These are phyloP conservation scores for Xylaria sp. DNA, from an alignment of 2,329 filamentous ascomycete species.

Conservation along the genomic window DNA sequence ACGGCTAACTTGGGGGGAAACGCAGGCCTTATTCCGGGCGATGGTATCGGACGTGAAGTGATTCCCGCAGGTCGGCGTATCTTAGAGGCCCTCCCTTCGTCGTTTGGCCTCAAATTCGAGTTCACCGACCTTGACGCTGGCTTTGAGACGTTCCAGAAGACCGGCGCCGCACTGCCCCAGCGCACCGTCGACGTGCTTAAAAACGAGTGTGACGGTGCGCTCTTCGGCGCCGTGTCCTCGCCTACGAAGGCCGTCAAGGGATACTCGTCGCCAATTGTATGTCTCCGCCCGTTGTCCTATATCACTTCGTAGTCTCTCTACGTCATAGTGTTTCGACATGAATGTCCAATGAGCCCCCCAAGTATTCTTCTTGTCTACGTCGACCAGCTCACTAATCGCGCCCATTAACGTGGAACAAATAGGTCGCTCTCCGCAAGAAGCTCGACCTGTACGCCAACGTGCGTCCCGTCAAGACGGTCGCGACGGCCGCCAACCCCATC, in stretches of 20 bases:
- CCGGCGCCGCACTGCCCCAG: constrained; percentile 87
- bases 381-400: not conserved
- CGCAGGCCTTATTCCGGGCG: constrained; percentile 92
- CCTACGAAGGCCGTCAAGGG: constrained; percentile 90
- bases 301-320: not conserved
- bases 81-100: constrained; percentile 91
- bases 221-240: constrained; percentile 96
- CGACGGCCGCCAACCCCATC: constrained; percentile 74
- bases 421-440: constrained; percentile 88
- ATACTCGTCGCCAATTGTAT: constrained; percentile 91
- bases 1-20: not conserved
- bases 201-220: constrained; percentile 91
- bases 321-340: not conserved
- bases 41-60: constrained; percentile 98
- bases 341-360: no score
- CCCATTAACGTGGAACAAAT: not conserved
- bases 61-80: constrained; percentile 93
- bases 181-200: constrained; percentile 89
- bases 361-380: no score
- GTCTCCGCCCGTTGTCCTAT: constrained; percentile 6
- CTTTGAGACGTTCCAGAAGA: constrained; percentile 92
- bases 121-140: constrained; percentile 94
- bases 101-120: constrained; percentile 91
- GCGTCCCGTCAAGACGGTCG: constrained; percentile 88
- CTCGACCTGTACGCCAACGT: constrained; percentile 98